phyloP scores from a whole-genome alignment of 202 grass and related monocot species.

The Schoenoplectus triqueter region DNA sequence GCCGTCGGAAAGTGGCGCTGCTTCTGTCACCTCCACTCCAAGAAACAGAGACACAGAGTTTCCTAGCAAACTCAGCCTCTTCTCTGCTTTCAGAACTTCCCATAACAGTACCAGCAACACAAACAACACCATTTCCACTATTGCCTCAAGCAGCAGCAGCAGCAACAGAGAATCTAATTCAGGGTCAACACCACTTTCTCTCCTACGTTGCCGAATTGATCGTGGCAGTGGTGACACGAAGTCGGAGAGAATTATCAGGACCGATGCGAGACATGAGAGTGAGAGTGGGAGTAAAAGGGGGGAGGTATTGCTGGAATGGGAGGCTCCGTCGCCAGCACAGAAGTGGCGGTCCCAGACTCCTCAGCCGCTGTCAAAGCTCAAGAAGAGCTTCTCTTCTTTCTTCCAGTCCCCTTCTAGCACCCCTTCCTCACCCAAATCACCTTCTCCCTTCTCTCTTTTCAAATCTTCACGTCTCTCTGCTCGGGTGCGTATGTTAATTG shows the following conservation, averaged over 20 bases:
- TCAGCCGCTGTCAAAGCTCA: slow-evolving; percentile 24
- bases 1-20: slow-evolving; percentile 23
- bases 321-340: not conserved
- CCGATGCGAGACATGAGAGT: not conserved
- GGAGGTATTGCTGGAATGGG: slow-evolving; percentile 34
- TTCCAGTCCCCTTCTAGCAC: slow-evolving; percentile 34
- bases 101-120: not conserved
- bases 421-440: slow-evolving; percentile 82
- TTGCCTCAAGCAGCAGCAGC: slow-evolving; percentile 16
- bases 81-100: slow-evolving; percentile 47
- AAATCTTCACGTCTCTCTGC: slow-evolving; percentile 69
- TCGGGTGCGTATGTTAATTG: slow-evolving; percentile 34
- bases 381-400: slow-evolving; percentile 46
- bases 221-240: not conserved
- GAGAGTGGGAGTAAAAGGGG: not conserved
- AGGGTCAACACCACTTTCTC: slow-evolving; percentile 1
- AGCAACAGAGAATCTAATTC: not conserved
- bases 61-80: slow-evolving; percentile 61
- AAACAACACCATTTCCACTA: not conserved
- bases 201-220: slow-evolving; percentile 52
- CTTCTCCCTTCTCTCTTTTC: slow-evolving; percentile 75
- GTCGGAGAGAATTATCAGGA: not conserved
- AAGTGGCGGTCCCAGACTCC: slow-evolving; percentile 20
- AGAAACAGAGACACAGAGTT: slow-evolving; percentile 41
- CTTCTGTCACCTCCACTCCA: slow-evolving; percentile 30